Evolutionary conservation across 352 stramenopile species (phyloP).

Genomic region (Phytophthora pini): DNA sequence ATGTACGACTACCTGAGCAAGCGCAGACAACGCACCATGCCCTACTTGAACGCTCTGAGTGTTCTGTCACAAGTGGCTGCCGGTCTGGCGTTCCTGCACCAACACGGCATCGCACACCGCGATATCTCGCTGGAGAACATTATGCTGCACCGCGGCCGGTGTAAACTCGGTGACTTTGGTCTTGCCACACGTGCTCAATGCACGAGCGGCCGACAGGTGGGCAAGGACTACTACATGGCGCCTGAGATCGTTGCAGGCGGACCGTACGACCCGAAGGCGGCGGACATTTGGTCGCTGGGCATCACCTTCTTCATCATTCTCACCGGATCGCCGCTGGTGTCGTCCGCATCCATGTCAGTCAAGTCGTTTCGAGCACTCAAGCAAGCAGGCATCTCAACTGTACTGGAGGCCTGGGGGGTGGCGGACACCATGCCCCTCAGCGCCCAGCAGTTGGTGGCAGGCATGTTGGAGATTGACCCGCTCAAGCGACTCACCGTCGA

Average conservation of each 20-base stretch:
- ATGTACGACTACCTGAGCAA: slow-evolving; percentile 42
- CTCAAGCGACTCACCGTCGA: slow-evolving; percentile 29
- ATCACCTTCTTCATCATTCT: slow-evolving; percentile 24
- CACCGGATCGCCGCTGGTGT: slow-evolving; percentile 44
- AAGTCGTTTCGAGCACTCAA: slow-evolving; percentile 21
- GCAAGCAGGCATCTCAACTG: slow-evolving; percentile 9
- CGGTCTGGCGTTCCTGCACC: slow-evolving; percentile 41
- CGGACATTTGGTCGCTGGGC: slow-evolving; percentile 22
- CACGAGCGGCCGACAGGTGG: slow-evolving; percentile 30
- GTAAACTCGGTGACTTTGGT: slow-evolving; percentile 59
- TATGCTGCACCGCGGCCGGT: slow-evolving; percentile 42
- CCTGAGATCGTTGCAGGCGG: slow-evolving; percentile 45
- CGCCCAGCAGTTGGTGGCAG: slow-evolving; percentile 23
- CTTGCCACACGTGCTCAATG: slow-evolving; percentile 33
- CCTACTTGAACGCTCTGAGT: slow-evolving; percentile 30
- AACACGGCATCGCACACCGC: slow-evolving; percentile 39
- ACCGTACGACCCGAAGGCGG: slow-evolving; percentile 45
- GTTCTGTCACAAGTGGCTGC: slow-evolving; percentile 42
- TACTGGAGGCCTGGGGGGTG: slow-evolving; percentile 15
- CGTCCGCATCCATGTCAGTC: slow-evolving; percentile 25
- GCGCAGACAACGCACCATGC: slow-evolving; percentile 24
- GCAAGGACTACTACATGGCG: slow-evolving; percentile 67
- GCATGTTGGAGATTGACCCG: slow-evolving; percentile 40
- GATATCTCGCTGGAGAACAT: slow-evolving; percentile 34
- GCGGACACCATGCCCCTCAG: slow-evolving; percentile 1